These are phyloP conservation scores for Cylindrodendrum hubeiense DNA, from an alignment of 2,329 filamentous ascomycete species.

Conservation along the genomic window DNA sequence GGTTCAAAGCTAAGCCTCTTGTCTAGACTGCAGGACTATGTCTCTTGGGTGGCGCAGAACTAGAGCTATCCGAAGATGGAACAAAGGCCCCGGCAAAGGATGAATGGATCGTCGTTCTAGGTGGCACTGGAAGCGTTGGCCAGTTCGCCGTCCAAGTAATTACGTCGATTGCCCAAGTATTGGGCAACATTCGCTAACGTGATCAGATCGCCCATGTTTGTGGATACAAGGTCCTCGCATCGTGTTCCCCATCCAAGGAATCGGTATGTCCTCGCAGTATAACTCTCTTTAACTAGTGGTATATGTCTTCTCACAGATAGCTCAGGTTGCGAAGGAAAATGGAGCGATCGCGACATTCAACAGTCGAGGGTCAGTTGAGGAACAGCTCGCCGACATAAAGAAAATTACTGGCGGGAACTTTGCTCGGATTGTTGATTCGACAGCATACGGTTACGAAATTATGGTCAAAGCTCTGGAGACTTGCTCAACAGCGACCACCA, in stretches of 20 bases:
- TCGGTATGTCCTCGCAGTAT: conserved; percentile 27
- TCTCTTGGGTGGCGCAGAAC: conserved; percentile 45
- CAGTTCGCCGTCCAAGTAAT: conserved; percentile 49
- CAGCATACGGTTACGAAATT: conserved; percentile 42
- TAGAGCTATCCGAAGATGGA: conserved; percentile 38
- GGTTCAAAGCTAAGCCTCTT: neutral
- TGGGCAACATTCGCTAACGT: neutral
- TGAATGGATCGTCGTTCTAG: conserved; percentile 54
- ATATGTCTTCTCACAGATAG: neutral
- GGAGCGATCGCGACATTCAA: conserved; percentile 51
- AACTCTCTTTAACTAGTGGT: neutral
- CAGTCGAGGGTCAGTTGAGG: conserved; percentile 42
- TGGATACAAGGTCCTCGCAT: conserved; percentile 53
- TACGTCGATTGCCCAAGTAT: neutral
- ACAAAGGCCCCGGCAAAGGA: conserved; percentile 32
- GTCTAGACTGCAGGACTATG: conserved; percentile 50
- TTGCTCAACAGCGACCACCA: conserved; percentile 37
- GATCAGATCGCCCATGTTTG: conserved; percentile 48
- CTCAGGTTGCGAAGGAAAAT: conserved; percentile 41
- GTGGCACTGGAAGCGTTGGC: conserved; percentile 51
- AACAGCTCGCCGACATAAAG: conserved; percentile 48
- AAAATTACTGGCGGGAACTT: conserved; percentile 50
- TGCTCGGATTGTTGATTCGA: conserved; percentile 49
- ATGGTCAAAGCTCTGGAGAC: conserved; percentile 47
- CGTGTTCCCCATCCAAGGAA: conserved; percentile 48